A percentile compares a stretch with the other conserved stretches of the same genome.
phyloP scores from a whole-genome alignment of 2,329 filamentous ascomycete genomes.

The Trichoderma sp. region DNA sequence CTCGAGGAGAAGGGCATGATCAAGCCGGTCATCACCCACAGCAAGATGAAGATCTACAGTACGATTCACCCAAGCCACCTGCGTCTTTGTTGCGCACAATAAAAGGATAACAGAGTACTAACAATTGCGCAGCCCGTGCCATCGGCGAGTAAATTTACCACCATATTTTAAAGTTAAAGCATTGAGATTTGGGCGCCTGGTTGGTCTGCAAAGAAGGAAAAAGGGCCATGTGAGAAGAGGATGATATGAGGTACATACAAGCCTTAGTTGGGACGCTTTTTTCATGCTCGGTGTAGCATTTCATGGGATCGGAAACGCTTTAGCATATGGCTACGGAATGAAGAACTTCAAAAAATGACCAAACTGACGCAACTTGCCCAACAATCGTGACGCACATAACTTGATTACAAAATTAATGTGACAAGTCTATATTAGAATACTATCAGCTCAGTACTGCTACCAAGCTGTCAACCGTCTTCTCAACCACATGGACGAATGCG shows the following conservation, averaged over 20 bases:
- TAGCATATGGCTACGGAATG: constrained; percentile 44
- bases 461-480: neutral
- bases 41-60: constrained; percentile 98
- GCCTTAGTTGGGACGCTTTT: constrained; percentile 43
- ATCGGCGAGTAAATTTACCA: constrained; percentile 51
- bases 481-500: neutral
- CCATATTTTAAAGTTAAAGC: constrained; percentile 37
- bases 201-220: constrained; percentile 42
- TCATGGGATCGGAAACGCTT: constrained; percentile 41
- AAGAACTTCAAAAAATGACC: constrained; percentile 38
- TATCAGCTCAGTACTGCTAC: neutral
- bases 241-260: constrained; percentile 39
- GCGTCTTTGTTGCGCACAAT: neutral
- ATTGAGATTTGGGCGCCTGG: constrained; percentile 43
- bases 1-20: constrained; percentile 98
- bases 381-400: constrained; percentile 13
- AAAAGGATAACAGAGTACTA: constrained; percentile 31
- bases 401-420: neutral
- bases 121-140: constrained; percentile 56
- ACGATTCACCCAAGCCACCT: constrained; percentile 39
- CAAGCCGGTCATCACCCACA: constrained; percentile 96
- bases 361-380: constrained; percentile 13
- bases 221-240: constrained; percentile 39
- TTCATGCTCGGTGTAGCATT: constrained; percentile 46
- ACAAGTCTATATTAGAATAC: neutral